These are phyloP conservation scores for Skeletonema menzelii DNA, from an alignment of 108 stramenopile genomes.

Conservation along the genomic window DNA sequence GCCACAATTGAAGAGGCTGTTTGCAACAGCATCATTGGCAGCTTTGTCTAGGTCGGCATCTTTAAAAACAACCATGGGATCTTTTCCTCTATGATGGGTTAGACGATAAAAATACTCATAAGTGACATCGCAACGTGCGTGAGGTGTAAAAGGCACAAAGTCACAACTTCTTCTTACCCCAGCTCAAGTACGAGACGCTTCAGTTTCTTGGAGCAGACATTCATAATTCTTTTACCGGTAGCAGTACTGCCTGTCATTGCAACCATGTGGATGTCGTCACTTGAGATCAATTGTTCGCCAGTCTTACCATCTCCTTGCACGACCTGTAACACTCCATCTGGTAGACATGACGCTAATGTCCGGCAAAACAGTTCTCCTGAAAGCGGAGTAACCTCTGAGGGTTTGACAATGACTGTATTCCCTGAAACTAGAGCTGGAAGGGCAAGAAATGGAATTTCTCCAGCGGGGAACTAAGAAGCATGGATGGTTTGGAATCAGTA, in stretches of 20 bases:
- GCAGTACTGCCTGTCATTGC: slow-evolving; percentile 92
- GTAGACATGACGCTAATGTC: slow-evolving; percentile 59
- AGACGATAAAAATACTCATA: background rate
- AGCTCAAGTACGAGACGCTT: slow-evolving; percentile 86
- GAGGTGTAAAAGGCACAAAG: background rate
- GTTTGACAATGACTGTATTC: slow-evolving; percentile 89
- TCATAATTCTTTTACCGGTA: slow-evolving; percentile 76
- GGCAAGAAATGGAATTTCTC: slow-evolving; percentile 85
- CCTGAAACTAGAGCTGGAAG: slow-evolving; percentile 91
- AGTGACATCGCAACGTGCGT: background rate
- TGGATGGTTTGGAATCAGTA: background rate
- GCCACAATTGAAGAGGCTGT: slow-evolving; percentile 75
- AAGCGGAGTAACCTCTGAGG: slow-evolving; percentile 86
- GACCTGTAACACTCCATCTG: slow-evolving; percentile 74
- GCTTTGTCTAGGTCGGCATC: slow-evolving; percentile 86
- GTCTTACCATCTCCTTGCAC: slow-evolving; percentile 88
- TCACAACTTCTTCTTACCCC: slow-evolving; percentile 40
- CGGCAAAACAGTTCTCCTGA: slow-evolving; percentile 43
- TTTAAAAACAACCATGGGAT: slow-evolving; percentile 91
- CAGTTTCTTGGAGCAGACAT: slow-evolving; percentile 62
- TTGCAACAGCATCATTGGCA: slow-evolving; percentile 80
- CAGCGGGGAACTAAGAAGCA: slow-evolving; percentile 69
- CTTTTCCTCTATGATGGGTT: slow-evolving; percentile 62
- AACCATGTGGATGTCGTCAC: slow-evolving; percentile 68
- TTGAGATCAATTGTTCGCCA: slow-evolving; percentile 70